phyloP scores from a whole-genome alignment of 228 moss, liverwort and hornwort genomes.

The Sphagnum magellanicum region DNA sequence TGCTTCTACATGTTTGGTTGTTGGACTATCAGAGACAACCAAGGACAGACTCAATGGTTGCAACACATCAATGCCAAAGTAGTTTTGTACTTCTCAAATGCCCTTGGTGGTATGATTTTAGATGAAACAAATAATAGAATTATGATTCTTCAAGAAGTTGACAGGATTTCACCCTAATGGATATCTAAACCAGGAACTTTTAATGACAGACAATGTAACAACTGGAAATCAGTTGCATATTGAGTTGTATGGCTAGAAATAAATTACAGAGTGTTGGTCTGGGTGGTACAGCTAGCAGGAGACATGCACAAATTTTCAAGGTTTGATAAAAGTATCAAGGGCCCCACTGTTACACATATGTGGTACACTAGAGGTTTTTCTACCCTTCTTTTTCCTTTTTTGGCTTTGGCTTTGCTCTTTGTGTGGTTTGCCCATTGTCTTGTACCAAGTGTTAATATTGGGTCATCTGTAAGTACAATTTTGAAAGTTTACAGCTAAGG shows the following conservation, averaged over 20 bases:
- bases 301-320: conserved; percentile 96
- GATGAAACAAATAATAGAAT: too few relatives aligned
- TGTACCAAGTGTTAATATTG: too few relatives aligned
- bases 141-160: too few relatives aligned
- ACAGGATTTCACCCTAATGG: too few relatives aligned
- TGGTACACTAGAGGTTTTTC: conserved; percentile 78
- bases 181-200: too few relatives aligned
- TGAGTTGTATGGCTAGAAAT: too few relatives aligned
- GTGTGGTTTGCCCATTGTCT: neutral
- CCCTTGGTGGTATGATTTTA: too few relatives aligned
- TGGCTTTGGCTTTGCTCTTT: neutral
- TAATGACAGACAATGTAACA: too few relatives aligned
- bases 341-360: conserved; percentile 99
- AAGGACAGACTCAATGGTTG: neutral
- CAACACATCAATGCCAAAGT: neutral
- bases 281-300: conserved; percentile 63
- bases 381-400: conserved; percentile 30
- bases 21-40: too few relatives aligned
- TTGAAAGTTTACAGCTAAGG: too few relatives aligned
- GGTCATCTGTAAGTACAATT: too few relatives aligned
- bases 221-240: too few relatives aligned
- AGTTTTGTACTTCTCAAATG: neutral
- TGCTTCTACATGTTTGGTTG: neutral
- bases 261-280: neutral
- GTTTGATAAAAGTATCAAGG: conserved; percentile 83